These are phyloP conservation scores for Dioscorea zingiberensis DNA, from an alignment of 106 monocot genomes.

Conservation along the genomic window DNA sequence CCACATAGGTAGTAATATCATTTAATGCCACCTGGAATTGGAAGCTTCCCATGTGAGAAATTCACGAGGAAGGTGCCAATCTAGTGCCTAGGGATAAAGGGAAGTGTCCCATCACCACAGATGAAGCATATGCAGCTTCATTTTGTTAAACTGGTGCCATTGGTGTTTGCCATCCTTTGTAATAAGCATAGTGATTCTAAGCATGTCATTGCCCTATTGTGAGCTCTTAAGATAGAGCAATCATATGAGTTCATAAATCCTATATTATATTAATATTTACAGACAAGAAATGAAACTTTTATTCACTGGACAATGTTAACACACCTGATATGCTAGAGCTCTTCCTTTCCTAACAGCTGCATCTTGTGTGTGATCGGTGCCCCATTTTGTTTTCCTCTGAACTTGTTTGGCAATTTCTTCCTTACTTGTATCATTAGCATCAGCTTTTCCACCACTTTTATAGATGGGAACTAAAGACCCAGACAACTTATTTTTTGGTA, in stretches of 20 bases:
- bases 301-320: background rate
- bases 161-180: too few relatives aligned
- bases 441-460: constrained; percentile 52
- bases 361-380: constrained; percentile 72
- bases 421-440: constrained; percentile 26
- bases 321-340: constrained; percentile 90
- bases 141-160: constrained; percentile 1
- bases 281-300: too few relatives aligned
- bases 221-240: too few relatives aligned
- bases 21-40: constrained; percentile 85
- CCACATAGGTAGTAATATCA: constrained; percentile 80
- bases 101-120: constrained; percentile 11
- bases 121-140: constrained; percentile 5
- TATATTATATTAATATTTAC: too few relatives aligned
- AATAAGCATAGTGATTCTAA: background rate
- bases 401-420: constrained; percentile 57
- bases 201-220: too few relatives aligned
- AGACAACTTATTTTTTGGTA: constrained; percentile 93
- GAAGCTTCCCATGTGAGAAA: constrained; percentile 70
- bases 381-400: constrained; percentile 93
- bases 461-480: constrained; percentile 78
- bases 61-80: constrained; percentile 25
- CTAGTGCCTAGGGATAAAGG: constrained; percentile 7
- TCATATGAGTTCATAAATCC: too few relatives aligned
- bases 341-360: constrained; percentile 69